These are phyloP conservation scores for Saccharomycopsis hybrid DNA, from an alignment of 1,139 yeast species.

Conservation along the genomic window DNA sequence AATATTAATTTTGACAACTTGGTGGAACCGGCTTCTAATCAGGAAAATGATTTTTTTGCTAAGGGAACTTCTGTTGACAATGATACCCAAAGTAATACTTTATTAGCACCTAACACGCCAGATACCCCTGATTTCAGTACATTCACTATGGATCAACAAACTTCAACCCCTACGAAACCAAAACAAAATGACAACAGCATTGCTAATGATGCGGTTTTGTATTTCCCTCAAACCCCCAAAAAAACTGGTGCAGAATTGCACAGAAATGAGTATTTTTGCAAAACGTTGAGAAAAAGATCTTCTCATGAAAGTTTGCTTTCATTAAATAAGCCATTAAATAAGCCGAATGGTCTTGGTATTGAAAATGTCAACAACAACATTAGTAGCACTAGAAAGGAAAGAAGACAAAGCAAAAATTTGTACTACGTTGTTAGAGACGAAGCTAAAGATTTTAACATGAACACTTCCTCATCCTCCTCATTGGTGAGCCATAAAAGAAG, in stretches of 20 bases:
- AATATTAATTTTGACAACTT: conserved; percentile 6
- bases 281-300: conserved; percentile 1
- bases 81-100: not conserved
- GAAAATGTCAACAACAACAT: not conserved
- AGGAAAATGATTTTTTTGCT: not conserved
- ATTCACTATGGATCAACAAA: not conserved
- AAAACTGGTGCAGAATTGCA: not conserved
- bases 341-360: too few species aligned
- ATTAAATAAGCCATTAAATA: conserved; percentile 4
- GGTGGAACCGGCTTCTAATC: not conserved
- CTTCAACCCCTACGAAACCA: conserved; percentile 2
- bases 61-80: too few species aligned
- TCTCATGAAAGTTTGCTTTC: conserved; percentile 8
- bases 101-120: not conserved
- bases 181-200: not conserved
- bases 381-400: not conserved
- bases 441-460: conserved; percentile 5
- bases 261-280: conserved; percentile 6
- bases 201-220: too few species aligned
- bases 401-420: conserved; percentile 5
- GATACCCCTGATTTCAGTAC: not conserved
- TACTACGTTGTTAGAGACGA: conserved; percentile 11
- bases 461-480: not conserved
- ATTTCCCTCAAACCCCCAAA: not conserved
- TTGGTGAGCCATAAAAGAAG: not conserved